Evolutionary conservation across 345 rosid genomes (phyloP).

Genomic region (Brassica juncea): DNA sequence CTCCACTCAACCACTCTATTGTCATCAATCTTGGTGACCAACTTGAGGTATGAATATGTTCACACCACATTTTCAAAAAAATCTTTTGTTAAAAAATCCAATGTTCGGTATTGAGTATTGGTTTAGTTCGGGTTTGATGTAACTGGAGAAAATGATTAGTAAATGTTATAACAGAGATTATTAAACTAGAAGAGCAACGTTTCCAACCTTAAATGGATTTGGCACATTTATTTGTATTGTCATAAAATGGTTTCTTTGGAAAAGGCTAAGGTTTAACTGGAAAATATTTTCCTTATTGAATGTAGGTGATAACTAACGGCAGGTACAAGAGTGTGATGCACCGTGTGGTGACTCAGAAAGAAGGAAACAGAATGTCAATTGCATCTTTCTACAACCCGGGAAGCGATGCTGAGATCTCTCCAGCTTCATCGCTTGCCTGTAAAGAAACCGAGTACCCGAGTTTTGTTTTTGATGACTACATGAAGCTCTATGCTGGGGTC

Average conservation of each 20-base stretch:
- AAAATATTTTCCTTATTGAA: neutral
- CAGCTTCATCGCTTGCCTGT: slow-evolving; percentile 64
- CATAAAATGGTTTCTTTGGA: neutral
- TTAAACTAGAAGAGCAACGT: neutral
- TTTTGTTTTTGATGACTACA: slow-evolving; percentile 89
- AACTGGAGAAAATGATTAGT: neutral
- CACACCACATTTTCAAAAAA: slow-evolving; percentile 18
- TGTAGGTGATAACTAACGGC: slow-evolving; percentile 86
- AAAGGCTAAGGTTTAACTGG: neutral
- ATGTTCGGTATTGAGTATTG: slow-evolving; percentile 7
- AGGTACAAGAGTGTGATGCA: slow-evolving; percentile 90
- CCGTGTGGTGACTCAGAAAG: slow-evolving; percentile 72
- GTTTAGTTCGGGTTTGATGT: neutral
- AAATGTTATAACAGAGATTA: neutral
- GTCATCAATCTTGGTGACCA: slow-evolving; percentile 97
- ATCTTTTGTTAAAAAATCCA: neutral
- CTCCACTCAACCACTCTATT: slow-evolving; percentile 78
- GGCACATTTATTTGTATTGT: neutral
- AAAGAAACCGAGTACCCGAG: slow-evolving; percentile 72
- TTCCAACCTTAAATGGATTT: neutral
- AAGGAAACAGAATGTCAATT: slow-evolving; percentile 83
- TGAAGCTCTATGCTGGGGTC: slow-evolving; percentile 78
- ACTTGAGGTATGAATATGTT: slow-evolving; percentile 59
- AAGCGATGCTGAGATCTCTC: slow-evolving; percentile 71
- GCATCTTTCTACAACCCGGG: slow-evolving; percentile 98